Evolutionary conservation across 139 green algal species (phyloP).

Genomic region (Coelastrella sp.): DNA sequence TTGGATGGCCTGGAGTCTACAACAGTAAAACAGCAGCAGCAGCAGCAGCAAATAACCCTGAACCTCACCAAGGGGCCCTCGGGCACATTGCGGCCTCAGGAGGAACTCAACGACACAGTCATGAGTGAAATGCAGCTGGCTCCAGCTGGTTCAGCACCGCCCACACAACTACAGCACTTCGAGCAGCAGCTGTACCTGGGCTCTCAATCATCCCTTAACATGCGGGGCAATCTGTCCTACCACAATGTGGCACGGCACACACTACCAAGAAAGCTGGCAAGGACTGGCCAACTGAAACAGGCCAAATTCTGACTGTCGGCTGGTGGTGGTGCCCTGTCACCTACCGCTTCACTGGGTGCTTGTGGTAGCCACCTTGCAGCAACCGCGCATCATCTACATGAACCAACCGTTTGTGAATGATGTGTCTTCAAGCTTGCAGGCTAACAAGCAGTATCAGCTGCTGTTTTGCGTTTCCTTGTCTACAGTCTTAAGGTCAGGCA

Average conservation of each 20-base stretch:
- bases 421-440: too few relatives aligned
- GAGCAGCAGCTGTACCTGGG: neutral
- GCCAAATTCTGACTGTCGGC: neutral
- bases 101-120: neutral
- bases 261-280: neutral
- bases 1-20: too few relatives aligned
- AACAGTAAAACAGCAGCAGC: neutral
- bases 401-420: neutral
- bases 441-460: too few relatives aligned
- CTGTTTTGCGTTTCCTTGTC: neutral
- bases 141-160: neutral
- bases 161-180: neutral
- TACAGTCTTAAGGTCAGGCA: too few relatives aligned
- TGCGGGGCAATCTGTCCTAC: neutral
- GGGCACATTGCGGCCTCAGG: neutral
- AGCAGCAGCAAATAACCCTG: neutral
- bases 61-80: too few relatives aligned
- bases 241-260: neutral
- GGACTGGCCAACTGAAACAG: neutral
- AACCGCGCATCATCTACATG: neutral
- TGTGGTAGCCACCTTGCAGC: neutral
- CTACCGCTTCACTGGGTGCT: neutral
- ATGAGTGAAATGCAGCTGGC: neutral
- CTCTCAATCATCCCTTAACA: neutral
- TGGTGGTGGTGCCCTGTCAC: constrained; percentile 4